Evolutionary conservation across 176 grass and related monocot species (phyloP).

Genomic region (Otatea glauca): DNA sequence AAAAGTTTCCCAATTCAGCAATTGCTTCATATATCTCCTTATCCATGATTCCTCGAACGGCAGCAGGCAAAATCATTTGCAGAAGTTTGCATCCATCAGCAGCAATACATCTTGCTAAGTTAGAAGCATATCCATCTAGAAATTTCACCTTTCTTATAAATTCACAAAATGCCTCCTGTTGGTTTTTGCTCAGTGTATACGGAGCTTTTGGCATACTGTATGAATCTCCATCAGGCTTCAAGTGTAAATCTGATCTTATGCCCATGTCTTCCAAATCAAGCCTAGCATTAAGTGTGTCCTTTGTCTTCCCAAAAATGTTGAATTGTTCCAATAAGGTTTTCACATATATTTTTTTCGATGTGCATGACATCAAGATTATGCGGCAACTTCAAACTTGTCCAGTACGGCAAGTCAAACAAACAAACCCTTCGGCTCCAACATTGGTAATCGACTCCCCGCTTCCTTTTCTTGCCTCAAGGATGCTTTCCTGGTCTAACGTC

Average conservation of each 20-base stretch:
- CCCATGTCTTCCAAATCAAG: constrained; percentile 28
- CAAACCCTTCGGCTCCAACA: background rate
- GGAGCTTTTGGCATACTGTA: background rate
- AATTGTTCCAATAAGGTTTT: background rate
- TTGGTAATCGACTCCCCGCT: background rate
- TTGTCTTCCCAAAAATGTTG: constrained; percentile 12
- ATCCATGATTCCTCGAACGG: background rate
- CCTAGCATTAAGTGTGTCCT: constrained; percentile 4
- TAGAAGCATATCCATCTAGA: background rate
- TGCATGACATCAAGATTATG: constrained; percentile 36
- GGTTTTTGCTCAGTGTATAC: background rate
- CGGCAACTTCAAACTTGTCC: too few species aligned
- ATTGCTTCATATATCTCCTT: background rate
- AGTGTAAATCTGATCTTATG: too few species aligned
- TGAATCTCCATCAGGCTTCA: too few species aligned
- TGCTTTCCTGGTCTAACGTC: too few species aligned
- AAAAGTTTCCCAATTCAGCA: background rate
- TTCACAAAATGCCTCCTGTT: background rate
- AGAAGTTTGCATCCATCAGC: background rate
- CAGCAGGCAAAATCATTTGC: background rate
- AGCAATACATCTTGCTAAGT: too few species aligned
- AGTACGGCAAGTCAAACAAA: background rate
- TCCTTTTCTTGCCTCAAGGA: too few species aligned
- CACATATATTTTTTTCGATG: constrained; percentile 33
- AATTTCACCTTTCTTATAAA: background rate